Evolutionary conservation across 2,329 filamentous ascomycete species (phyloP), one percentile per base, ranked within the genome.

Genomic region (Diaporthe capsici): DNA sequence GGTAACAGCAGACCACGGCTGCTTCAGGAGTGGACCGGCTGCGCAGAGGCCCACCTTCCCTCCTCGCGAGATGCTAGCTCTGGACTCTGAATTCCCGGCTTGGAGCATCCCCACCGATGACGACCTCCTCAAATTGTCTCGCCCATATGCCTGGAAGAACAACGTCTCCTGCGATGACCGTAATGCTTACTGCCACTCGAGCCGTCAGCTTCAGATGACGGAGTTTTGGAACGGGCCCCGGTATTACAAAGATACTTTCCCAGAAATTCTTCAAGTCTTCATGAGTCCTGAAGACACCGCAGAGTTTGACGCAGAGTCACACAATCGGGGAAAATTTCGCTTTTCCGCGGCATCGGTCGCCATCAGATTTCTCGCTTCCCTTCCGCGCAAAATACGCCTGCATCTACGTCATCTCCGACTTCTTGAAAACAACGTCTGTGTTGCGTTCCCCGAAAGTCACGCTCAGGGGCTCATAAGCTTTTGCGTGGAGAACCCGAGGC

Each of bases 401-500:
- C 20, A 65, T 25, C 42, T 65, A 31, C 61, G 61, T 65, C 42
- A 31, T 4, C 49, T 65, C 17, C 61, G 61, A 25, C 61, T 65
- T 49, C 42, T 49, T 31, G 42, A 65, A 65, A 65, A 65, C 9
- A 65, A 65, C 15, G 9, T 34, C 17, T 31, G 42, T 47, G 61
- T 65, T 34, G 61, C 61, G 4, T 65, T 65, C 25, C 61, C 61
- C 9, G 42, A 65, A n/a, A 65, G 42, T 6, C 61, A 65, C 61
- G 61, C 61, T 2, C 61, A 49, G 15, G 61, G 61, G 9, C 61
- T 65, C 20, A 49, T 65, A 6, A 12, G 9, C 2, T 65, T 65
- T 20, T 49, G 61, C 42, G 20, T 47, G 25, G 61, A 65, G 42
- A 65, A 47, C 4, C 61, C 61, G 17, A 34, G 22, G 3, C 61